Evolutionary conservation across 2,329 filamentous ascomycete genomes (phyloP), one percentile per base, ranked within the genome.

Genomic region (Xylariaceae sp.): DNA sequence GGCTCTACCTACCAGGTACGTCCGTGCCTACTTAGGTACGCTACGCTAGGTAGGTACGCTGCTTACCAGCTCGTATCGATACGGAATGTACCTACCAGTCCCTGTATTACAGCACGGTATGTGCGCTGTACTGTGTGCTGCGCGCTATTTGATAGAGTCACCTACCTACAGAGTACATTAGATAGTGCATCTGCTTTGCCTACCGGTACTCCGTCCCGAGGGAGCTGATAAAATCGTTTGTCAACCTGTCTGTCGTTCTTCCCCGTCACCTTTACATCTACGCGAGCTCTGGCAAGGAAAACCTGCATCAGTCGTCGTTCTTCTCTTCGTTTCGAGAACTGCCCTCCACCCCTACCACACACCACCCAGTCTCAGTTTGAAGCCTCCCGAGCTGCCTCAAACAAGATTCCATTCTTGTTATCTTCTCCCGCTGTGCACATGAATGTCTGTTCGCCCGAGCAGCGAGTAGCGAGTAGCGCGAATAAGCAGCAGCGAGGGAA

Each of bases 141-240:
- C 10, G 47, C 46, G 22, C 32, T 48, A 30, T 22, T 47, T 37
- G 45, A 29, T 53, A 44, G 21, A 39, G 22, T 5, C 29, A 39
- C 15, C 39, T 18, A 9, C 16, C 13, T 46, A 36, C 19, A 26
- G 26, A 26, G 10, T 49, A 47, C 54, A 22, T 55, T 34, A 32
- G 47, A n/a, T 54, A 40, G 21, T 43, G 47, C 15, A 34, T n/a
- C n/a, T n/a, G n/a, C 40, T 39, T 15, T 44, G 39, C 49, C 51
- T 55, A 48, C n/a, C n/a, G n/a, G n/a, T n/a, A n/a, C 51, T 51
- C 51, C 58, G 57, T 55, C 47, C 47, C 53, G 53, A 55, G 32
- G 51, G 26, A 57, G 63, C 62, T 65, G 62, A 65, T 66, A 26
- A 65, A 66, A 65, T 63, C 63, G 54, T 42, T 49, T 57, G 50